Evolutionary conservation across 805 yeast species (phyloP).

Genomic region (Metschnikowia cerradonensis): DNA sequence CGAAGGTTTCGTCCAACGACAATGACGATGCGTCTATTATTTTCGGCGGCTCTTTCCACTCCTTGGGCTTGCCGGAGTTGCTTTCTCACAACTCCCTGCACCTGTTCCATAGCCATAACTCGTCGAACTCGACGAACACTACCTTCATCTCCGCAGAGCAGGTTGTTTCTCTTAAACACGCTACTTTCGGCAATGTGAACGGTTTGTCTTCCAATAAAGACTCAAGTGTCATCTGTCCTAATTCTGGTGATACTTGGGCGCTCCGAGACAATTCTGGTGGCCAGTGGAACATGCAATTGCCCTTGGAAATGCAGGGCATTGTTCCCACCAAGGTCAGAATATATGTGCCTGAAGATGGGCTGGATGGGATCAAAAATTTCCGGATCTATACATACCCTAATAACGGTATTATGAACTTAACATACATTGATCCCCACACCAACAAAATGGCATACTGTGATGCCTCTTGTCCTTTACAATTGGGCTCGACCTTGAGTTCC

Average conservation of each 20-base stretch:
- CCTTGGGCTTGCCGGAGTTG: constrained; percentile 51
- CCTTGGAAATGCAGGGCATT: constrained; percentile 41
- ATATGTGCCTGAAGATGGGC: constrained; percentile 51
- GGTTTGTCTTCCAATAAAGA: constrained; percentile 27
- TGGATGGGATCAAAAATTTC: constrained; percentile 55
- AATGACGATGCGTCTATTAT: constrained; percentile 47
- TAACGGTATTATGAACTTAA: constrained; percentile 85
- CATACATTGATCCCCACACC: constrained; percentile 73
- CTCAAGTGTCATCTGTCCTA: constrained; percentile 55
- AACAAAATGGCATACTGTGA: constrained; percentile 65
- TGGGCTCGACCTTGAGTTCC: constrained; percentile 31
- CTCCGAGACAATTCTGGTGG: constrained; percentile 48
- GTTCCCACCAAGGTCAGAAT: constrained; percentile 71
- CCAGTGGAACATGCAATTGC: constrained; percentile 59
- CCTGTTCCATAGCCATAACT: constrained; percentile 14
- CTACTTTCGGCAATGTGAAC: constrained; percentile 48
- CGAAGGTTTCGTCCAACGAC: constrained; percentile 33
- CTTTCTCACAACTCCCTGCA: constrained; percentile 30
- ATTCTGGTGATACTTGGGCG: constrained; percentile 50
- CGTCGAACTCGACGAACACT: constrained; percentile 37
- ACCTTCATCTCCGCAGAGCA: constrained; percentile 53
- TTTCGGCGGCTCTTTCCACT: constrained; percentile 74
- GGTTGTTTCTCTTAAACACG: constrained; percentile 54
- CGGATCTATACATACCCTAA: constrained; percentile 75
- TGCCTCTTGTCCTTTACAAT: constrained; percentile 79